Evolutionary conservation across 371 early-diverging fungal genomes (phyloP), one percentile per base, ranked within the genome.

Genomic region (Lichtheimia hyalospora): DNA sequence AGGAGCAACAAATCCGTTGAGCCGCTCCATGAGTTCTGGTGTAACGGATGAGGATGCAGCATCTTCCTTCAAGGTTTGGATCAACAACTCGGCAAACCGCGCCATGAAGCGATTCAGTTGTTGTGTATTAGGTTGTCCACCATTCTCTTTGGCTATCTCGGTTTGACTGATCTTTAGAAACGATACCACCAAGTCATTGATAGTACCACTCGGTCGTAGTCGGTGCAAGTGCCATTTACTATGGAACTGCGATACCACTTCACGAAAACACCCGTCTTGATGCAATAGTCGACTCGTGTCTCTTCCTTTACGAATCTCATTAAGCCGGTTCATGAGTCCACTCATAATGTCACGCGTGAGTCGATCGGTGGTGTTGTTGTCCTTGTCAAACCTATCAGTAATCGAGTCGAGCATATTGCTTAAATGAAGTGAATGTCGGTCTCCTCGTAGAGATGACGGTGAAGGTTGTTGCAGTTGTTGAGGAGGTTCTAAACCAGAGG

Each of bases 21-120:
- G 65, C 18, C 57, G 61, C 8, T 78, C 73, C 42, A 75, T 43
- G 5, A 74, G 41, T 52, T 79, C 79, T 1, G 74, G 74, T 20
- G 72, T 69, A n/a, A 66, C 70, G n/a, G 62, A 7, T n/a, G n/a
- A 55, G 2, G 66, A 56, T 2, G 73, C 70, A 0, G 71, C 65
- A 43, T 75, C 75, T 51, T 79, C 65, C 55, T 71, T 62, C n/a
- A 79, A 27, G 7, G 79, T 75, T n/a, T 61, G 56, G 24, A 68
- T 73, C 12, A 77, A 58, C 10, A 77, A 25, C 16, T 68, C 73
- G 40, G 69, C 66, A 57, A 70, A 77, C 28, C 50, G 55, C 5
- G 73, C 61, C 14, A 74, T 63, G 34, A 64, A 68, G n/a, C 42
- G 51, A 41, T 68, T 70, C 3, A 74, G 65, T 55, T 5, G 66